Percentiles rank a stretch among this genome's conserved stretches.
Evolutionary conservation across 305 asterid genomes (phyloP).

Genomic region (Lippia alba): DNA sequence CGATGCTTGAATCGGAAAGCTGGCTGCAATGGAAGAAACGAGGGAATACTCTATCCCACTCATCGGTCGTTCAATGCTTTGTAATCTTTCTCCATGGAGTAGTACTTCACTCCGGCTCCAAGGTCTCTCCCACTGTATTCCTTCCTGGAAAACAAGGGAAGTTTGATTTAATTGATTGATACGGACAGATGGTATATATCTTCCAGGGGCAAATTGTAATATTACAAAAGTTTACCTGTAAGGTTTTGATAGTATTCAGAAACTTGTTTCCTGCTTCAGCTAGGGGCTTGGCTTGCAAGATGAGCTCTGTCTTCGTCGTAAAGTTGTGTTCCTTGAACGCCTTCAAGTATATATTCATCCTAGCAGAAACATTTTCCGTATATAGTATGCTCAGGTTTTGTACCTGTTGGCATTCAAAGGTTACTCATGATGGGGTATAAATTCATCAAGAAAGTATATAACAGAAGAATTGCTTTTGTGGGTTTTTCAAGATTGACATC

Average conservation of each 20-base stretch:
- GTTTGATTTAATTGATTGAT: neutral
- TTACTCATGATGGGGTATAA: neutral
- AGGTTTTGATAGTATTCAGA: slow-evolving; percentile 40
- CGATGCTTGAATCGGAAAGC: slow-evolving; percentile 26
- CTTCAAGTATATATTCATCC: slow-evolving; percentile 45
- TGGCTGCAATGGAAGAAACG: slow-evolving; percentile 14
- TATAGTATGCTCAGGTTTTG: slow-evolving; percentile 38
- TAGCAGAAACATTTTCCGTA: slow-evolving; percentile 47
- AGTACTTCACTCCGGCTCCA: slow-evolving; percentile 29
- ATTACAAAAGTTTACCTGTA: slow-evolving; percentile 33
- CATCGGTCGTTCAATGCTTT: slow-evolving; percentile 45
- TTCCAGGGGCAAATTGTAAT: neutral
- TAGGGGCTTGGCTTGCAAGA: slow-evolving; percentile 47
- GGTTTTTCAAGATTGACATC: too few relatives aligned
- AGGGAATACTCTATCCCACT: slow-evolving; percentile 57
- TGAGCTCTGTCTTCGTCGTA: slow-evolving; percentile 28
- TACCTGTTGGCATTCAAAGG: slow-evolving; percentile 38
- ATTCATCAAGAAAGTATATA: too few relatives aligned
- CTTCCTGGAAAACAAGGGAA: slow-evolving; percentile 45
- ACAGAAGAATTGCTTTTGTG: too few relatives aligned
- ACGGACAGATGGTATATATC: neutral
- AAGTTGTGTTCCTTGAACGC: slow-evolving; percentile 40
- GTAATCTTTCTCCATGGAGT: slow-evolving; percentile 41
- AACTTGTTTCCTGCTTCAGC: slow-evolving; percentile 49
- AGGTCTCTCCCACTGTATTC: slow-evolving; percentile 55